phyloP scores from a whole-genome alignment of 2,329 filamentous ascomycete genomes.

The Colletotrichum costaricense region DNA sequence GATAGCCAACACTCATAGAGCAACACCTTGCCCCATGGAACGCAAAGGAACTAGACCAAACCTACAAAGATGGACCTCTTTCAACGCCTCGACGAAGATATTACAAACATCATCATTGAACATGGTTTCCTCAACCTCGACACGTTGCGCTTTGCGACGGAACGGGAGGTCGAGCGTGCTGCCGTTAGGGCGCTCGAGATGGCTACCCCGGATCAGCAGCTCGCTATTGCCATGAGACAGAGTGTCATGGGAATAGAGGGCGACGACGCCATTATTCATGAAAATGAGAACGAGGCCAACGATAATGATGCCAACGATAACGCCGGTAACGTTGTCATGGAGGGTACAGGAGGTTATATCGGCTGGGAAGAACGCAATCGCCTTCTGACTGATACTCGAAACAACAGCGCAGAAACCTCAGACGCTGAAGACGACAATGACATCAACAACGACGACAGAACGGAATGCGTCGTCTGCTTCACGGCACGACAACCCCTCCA shows the following conservation, averaged over 20 bases:
- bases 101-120: conserved; percentile 24
- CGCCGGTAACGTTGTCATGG: neutral
- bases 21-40: neutral
- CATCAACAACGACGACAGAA: neutral
- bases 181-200: conserved; percentile 19
- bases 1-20: neutral
- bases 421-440: neutral
- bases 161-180: conserved; percentile 20
- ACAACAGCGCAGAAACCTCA: neutral
- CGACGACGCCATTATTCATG: too few species aligned
- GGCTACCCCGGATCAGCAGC: conserved; percentile 6
- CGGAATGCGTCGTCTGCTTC: conserved; percentile 24
- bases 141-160: neutral
- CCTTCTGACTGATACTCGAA: neutral
- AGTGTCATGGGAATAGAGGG: neutral
- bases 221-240: conserved; percentile 22
- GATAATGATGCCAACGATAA: neutral
- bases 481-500: neutral
- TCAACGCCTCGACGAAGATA: conserved; percentile 24
- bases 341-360: neutral
- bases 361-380: conserved; percentile 30
- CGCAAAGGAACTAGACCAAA: neutral
- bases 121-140: conserved; percentile 24
- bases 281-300: neutral
- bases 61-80: conserved; percentile 28